Base-by-base conservation (phyloP, 1,139 yeast species). In the Hyphopichia wangnamkhiaoensis region DNA sequence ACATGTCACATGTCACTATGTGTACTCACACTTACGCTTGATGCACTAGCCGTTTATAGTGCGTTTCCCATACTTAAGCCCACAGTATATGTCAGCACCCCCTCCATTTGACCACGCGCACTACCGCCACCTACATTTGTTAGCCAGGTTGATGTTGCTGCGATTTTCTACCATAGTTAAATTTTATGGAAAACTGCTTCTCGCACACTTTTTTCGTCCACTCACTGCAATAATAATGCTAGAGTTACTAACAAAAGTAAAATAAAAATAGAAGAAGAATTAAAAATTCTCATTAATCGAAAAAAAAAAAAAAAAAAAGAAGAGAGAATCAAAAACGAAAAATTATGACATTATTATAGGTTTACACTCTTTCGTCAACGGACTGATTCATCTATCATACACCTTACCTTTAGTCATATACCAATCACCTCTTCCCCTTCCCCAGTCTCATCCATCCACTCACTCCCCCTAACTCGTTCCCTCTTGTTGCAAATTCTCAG, bases 81-180 rank as follows among this genome's bases (percentile, higher is more conserved):
- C 37, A 13, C 14, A 28, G 42, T 39, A 31, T 32, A 33, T 20
- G 5, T 39, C 30, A 39, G 36, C 16, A 33, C 36, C 35, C 26
- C 16, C 9, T 21, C 24, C 24, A 21, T 21, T 21, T 21, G 10
- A 7, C 24, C 24, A 7, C n/a, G n/a, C n/a, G n/a, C n/a, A n/a
- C n/a, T n/a, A n/a, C n/a, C n/a, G n/a, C n/a, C n/a, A 7, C 10
- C 10, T 21, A 21, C 24, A 7, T 21, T 21, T 21, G 7, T 21
- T 21, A 10, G 24, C 24, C 24, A 21, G 10, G 10, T 21, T 10
- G 24, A 21, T 10, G 10, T 10, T 7, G 10, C 24, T 10, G 9
- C 24, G 9, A 21, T n/a, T n/a, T n/a, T n/a, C n/a, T n/a, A n/a
- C n/a, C n/a, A n/a, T n/a, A n/a, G n/a, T n/a, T n/a, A n/a, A n/a